Percentiles rank a stretch among this genome's conserved stretches.
phyloP scores from a whole-genome alignment of 176 grass and related monocot species.

The bread wheat (Triticum aestivum) region DNA sequence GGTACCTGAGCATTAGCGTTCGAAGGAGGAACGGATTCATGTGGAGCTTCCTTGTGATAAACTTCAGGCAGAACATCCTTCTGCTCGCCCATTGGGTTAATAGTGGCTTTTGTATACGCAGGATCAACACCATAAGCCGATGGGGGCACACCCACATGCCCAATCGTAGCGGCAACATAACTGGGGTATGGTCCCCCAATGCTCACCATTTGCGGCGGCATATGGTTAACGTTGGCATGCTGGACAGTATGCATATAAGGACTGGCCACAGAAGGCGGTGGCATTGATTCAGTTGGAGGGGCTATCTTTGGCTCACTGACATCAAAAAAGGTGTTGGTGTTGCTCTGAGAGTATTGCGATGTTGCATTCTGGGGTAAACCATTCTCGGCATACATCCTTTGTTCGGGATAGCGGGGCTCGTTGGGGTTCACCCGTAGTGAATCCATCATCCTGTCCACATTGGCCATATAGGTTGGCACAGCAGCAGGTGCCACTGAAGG shows the following conservation, averaged over 20 bases:
- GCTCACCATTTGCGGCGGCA: constrained; percentile 54
- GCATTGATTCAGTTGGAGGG: constrained; percentile 43
- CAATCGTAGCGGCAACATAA: constrained; percentile 50
- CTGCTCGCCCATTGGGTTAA: constrained; percentile 44
- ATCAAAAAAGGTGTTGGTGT: constrained; percentile 51
- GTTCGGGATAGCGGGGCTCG: constrained; percentile 41
- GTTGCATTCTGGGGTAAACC: constrained; percentile 46
- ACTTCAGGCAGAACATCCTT: constrained; percentile 49
- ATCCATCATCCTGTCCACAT: constrained; percentile 69
- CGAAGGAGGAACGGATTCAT: constrained; percentile 31
- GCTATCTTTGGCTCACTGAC: constrained; percentile 51
- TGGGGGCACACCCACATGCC: constrained; percentile 36
- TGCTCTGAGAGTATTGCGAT: constrained; percentile 39
- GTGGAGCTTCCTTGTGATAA: constrained; percentile 43
- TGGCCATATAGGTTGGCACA: constrained; percentile 44
- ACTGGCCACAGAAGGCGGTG: constrained; percentile 42
- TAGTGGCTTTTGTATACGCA: constrained; percentile 41
- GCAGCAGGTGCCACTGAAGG: constrained; percentile 32
- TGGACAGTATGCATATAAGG: constrained; percentile 67
- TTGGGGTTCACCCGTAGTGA: constrained; percentile 34
- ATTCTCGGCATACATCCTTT: constrained; percentile 41
- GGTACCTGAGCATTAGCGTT: constrained; percentile 46
- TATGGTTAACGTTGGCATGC: constrained; percentile 46
- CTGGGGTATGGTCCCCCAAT: constrained; percentile 57
- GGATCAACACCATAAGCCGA: constrained; percentile 57